These are phyloP conservation scores for Talaromyces ruber DNA, from an alignment of 495 filamentous ascomycete species.

Conservation along the genomic window DNA sequence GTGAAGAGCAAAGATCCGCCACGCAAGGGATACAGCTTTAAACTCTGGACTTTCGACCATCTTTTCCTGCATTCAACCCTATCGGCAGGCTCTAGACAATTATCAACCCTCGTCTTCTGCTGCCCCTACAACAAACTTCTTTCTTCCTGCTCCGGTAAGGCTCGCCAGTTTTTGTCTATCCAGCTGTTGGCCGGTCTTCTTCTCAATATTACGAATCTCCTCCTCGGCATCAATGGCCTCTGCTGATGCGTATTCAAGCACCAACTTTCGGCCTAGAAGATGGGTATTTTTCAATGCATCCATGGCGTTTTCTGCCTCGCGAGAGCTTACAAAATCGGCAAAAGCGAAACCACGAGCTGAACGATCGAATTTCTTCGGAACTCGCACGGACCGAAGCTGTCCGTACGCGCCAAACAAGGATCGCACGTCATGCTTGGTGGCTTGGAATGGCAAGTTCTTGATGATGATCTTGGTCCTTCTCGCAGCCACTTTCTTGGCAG, in stretches of 20 bases:
- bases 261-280: conserved; percentile 77
- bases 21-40: conserved; percentile 6
- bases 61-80: conserved; percentile 4
- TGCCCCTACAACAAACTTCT: conserved; percentile 75
- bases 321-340: conserved; percentile 85
- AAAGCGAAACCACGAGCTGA: conserved; percentile 90
- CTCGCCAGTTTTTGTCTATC: conserved; percentile 83
- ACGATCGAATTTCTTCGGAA: conserved; percentile 90
- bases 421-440: conserved; percentile 83
- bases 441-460: conserved; percentile 97
- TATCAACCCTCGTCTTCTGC: conserved; percentile 53
- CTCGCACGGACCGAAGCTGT: conserved; percentile 79
- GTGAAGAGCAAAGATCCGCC: not conserved
- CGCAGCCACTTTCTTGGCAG: conserved; percentile 62
- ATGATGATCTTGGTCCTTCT: conserved; percentile 88
- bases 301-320: conserved; percentile 90
- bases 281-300: conserved; percentile 87
- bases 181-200: conserved; percentile 81
- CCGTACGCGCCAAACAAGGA: conserved; percentile 82
- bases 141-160: conserved; percentile 72
- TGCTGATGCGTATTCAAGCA: conserved; percentile 80
- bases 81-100: conserved; percentile 2
- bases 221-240: conserved; percentile 87
- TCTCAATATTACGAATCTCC: conserved; percentile 91
- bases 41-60: not conserved